Percentiles rank a stretch among this genome's conserved stretches.
These are phyloP conservation scores for Cadophora sp. DNA, from an alignment of 2,329 filamentous ascomycete genomes.

Conservation along the genomic window DNA sequence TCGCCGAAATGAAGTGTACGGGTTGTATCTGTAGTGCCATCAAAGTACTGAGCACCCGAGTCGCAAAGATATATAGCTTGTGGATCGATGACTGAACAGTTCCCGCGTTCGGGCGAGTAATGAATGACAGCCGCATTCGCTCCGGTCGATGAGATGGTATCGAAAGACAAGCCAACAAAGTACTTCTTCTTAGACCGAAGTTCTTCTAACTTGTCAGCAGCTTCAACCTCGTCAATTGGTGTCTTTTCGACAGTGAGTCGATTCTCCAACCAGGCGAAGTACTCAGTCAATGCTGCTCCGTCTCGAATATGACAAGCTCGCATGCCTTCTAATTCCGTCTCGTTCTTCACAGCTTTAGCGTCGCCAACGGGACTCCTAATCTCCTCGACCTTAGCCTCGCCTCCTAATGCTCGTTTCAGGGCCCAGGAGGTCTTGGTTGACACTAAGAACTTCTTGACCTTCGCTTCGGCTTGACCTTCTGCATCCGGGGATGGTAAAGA, in stretches of 20 bases:
- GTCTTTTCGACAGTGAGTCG: constrained; percentile 78
- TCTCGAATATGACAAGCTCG: constrained; percentile 91
- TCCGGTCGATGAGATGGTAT: constrained; percentile 95
- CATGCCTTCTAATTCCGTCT: constrained; percentile 90
- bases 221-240: constrained; percentile 84
- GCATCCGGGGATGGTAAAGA: constrained; percentile 48
- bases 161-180: constrained; percentile 91
- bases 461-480: constrained; percentile 44
- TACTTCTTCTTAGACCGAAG: constrained; percentile 71
- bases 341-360: constrained; percentile 94
- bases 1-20: constrained; percentile 90
- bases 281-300: constrained; percentile 87
- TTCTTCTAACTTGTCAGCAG: constrained; percentile 87
- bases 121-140: constrained; percentile 88
- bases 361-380: constrained; percentile 86
- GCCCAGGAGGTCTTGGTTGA: constrained; percentile 95
- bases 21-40: constrained; percentile 96
- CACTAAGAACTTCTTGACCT: constrained; percentile 73
- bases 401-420: constrained; percentile 83
- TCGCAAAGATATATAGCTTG: constrained; percentile 92
- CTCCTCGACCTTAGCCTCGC: constrained; percentile 85
- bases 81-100: constrained; percentile 84
- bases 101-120: constrained; percentile 86
- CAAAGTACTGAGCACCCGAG: constrained; percentile 93
- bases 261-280: constrained; percentile 96